phyloP scores from a whole-genome alignment of 2,329 filamentous ascomycete species.

The Phoma herbarum region DNA sequence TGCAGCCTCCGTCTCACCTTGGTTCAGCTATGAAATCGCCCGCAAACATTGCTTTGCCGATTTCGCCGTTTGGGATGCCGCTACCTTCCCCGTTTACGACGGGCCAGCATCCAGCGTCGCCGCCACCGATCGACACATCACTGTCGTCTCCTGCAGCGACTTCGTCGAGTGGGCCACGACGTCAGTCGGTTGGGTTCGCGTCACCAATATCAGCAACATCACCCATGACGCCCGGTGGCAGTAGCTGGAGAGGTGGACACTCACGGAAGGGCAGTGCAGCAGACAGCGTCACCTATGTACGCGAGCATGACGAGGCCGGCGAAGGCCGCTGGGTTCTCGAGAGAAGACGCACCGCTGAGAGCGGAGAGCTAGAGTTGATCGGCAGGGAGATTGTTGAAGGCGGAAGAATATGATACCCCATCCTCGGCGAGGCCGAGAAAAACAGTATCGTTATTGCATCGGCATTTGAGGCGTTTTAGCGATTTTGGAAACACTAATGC shows the following conservation, averaged over 20 bases:
- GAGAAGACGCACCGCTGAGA: slow-evolving; percentile 70
- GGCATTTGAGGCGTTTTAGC: slow-evolving; percentile 12
- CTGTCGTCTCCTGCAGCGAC: slow-evolving; percentile 39
- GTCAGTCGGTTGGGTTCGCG: slow-evolving; percentile 43
- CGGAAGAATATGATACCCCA: slow-evolving; percentile 44
- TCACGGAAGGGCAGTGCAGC: slow-evolving; percentile 59
- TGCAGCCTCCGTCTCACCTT: slow-evolving; percentile 22
- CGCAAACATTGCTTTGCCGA: slow-evolving; percentile 31
- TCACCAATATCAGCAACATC: slow-evolving; percentile 46
- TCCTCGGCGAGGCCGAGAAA: not conserved
- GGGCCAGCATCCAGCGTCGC: slow-evolving; percentile 29
- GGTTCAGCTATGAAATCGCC: slow-evolving; percentile 29
- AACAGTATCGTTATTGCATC: not conserved
- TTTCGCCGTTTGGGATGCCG: slow-evolving; percentile 36
- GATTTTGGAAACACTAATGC: slow-evolving; percentile 4
- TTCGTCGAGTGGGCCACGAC: slow-evolving; percentile 32
- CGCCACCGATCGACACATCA: slow-evolving; percentile 36
- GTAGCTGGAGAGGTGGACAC: slow-evolving; percentile 44
- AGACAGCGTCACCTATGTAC: slow-evolving; percentile 74
- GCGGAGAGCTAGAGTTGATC: slow-evolving; percentile 70
- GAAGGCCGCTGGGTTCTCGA: slow-evolving; percentile 74
- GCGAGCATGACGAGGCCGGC: slow-evolving; percentile 67
- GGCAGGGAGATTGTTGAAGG: slow-evolving; percentile 71
- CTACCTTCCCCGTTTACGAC: slow-evolving; percentile 38
- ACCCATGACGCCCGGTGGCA: slow-evolving; percentile 43